Evolutionary conservation across 1,139 yeast genomes (phyloP).

Genomic region (Waltiozyma sp.): DNA sequence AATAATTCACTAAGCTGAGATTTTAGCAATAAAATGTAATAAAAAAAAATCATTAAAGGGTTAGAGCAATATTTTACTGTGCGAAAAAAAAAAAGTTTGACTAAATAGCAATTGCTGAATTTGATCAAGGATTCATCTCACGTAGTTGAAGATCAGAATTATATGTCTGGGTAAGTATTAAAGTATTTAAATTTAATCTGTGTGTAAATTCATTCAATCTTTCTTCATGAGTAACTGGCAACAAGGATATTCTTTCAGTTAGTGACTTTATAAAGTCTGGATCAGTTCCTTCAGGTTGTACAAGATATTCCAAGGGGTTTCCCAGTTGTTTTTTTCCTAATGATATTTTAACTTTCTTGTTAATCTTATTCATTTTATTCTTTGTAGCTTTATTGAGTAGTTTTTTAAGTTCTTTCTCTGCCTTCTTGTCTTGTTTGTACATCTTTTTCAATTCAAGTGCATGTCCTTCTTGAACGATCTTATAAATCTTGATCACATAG

Average conservation of each 20-base stretch:
- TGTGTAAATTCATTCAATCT: neutral
- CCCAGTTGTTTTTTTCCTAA: too few species aligned
- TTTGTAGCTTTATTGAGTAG: neutral
- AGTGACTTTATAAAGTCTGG: neutral
- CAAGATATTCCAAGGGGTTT: neutral
- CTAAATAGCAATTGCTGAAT: too few species aligned
- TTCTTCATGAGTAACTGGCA: neutral
- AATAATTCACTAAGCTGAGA: too few species aligned
- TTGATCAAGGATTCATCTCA: neutral
- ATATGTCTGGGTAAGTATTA: neutral
- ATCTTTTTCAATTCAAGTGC: slow-evolving; percentile 1
- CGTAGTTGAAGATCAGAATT: neutral
- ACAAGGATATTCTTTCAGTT: neutral
- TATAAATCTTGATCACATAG: slow-evolving; percentile 1
- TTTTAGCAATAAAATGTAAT: too few species aligned
- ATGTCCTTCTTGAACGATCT: slow-evolving; percentile 5
- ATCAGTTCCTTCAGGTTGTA: neutral
- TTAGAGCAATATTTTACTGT: too few species aligned
- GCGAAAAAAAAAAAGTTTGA: neutral
- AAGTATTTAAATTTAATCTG: neutral
- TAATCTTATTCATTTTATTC: neutral
- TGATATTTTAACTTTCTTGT: neutral
- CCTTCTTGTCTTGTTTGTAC: neutral
- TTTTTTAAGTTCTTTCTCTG: neutral
- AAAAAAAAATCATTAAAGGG: too few species aligned